These are phyloP conservation scores for Botrytis squamosa DNA, from an alignment of 2,329 filamentous ascomycete genomes.

Conservation along the genomic window DNA sequence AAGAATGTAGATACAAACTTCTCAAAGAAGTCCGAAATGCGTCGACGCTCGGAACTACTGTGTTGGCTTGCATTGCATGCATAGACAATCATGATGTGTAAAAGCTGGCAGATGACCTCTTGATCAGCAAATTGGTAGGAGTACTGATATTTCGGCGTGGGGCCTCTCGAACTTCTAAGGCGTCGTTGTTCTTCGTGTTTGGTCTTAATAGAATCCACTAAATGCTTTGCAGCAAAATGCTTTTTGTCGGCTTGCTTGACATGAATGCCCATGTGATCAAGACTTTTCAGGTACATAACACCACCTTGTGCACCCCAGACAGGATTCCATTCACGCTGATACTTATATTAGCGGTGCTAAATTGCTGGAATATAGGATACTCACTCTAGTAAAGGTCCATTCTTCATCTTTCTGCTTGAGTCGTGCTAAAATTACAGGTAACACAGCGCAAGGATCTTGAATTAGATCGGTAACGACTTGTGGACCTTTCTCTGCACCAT, in stretches of 20 bases:
- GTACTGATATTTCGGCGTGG: constrained; percentile 69
- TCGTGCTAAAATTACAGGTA: constrained; percentile 83
- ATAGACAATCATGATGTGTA: constrained; percentile 63
- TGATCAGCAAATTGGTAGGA: constrained; percentile 71
- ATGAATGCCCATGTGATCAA: constrained; percentile 93
- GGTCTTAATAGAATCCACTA: constrained; percentile 86
- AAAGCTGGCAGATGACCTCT: constrained; percentile 62
- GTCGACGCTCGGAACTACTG: constrained; percentile 69
- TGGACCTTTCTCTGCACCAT: constrained; percentile 78
- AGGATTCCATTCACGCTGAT: constrained; percentile 91
- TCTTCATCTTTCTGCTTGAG: constrained; percentile 97
- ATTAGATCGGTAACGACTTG: constrained; percentile 89
- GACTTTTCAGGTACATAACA: constrained; percentile 89
- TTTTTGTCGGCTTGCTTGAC: constrained; percentile 89
- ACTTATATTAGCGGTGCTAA: constrained; percentile 9
- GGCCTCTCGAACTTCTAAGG: constrained; percentile 61
- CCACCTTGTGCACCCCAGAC: constrained; percentile 97
- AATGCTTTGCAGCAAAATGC: constrained; percentile 82
- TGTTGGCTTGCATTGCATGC: constrained; percentile 68
- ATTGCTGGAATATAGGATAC: constrained; percentile 20
- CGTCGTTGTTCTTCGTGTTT: constrained; percentile 89
- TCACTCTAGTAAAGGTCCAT: constrained; percentile 84
- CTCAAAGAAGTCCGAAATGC: constrained; percentile 73
- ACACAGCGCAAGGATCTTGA: constrained; percentile 75
- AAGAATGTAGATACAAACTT: constrained; percentile 76